Conservation (phyloP, 164 flowering plant species). For the Amborella trichopoda region DNA sequence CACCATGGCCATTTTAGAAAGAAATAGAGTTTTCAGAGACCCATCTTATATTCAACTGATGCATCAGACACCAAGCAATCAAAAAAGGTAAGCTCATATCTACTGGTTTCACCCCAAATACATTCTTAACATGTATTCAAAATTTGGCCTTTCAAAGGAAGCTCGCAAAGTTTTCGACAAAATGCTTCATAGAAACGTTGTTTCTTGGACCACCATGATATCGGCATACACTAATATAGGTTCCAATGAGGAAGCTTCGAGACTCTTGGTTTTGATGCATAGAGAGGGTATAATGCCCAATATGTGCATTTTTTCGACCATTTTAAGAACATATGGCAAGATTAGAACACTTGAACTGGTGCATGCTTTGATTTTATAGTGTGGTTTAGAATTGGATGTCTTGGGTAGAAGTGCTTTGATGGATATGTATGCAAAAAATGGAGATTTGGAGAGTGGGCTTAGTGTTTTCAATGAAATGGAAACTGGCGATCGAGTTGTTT, state of each 20-base stretch:
- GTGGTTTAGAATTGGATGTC: slow-evolving; percentile 63
- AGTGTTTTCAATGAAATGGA: slow-evolving; percentile 56
- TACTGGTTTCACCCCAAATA: too few relatives aligned
- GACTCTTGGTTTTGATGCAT: slow-evolving; percentile 41
- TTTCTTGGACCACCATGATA: slow-evolving; percentile 90
- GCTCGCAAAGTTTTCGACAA: slow-evolving; percentile 46
- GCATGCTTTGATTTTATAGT: slow-evolving; percentile 43
- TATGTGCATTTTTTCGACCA: slow-evolving; percentile 65
- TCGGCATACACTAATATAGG: slow-evolving; percentile 35
- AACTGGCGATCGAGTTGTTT: slow-evolving; percentile 65
- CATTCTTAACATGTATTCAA: too few relatives aligned
- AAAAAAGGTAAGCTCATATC: too few relatives aligned
- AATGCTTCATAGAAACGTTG: slow-evolving; percentile 69
- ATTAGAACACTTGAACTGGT: slow-evolving; percentile 34
- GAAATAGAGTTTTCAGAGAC: too few relatives aligned
- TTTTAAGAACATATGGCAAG: slow-evolving; percentile 55
- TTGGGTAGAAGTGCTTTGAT: slow-evolving; percentile 75
- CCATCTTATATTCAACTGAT: too few relatives aligned
- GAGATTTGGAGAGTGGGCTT: slow-evolving; percentile 31
- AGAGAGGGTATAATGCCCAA: slow-evolving; percentile 66
- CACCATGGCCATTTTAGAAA: too few relatives aligned
- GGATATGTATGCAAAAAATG: slow-evolving; percentile 66
- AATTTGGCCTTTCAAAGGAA: too few relatives aligned
- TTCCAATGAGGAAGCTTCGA: slow-evolving; percentile 29
- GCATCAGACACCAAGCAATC: too few relatives aligned